Evolutionary conservation across 1,284 basidiomycete species (phyloP).

Genomic region (Xanthoconium separans): DNA sequence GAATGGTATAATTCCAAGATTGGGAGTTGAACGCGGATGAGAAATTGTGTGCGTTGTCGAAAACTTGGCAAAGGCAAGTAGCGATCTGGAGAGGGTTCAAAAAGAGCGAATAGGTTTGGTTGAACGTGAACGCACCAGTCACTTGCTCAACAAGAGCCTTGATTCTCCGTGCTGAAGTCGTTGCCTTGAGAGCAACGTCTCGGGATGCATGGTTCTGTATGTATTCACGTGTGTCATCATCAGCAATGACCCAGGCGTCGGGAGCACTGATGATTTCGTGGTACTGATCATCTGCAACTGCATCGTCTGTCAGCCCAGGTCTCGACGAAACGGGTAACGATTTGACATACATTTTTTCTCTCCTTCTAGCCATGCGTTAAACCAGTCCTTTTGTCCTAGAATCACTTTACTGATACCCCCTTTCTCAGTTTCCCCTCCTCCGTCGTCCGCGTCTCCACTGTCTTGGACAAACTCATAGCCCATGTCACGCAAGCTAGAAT

Average conservation of each 20-base stretch:
- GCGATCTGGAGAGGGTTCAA: constrained; percentile 57
- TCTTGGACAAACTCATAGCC: constrained; percentile 56
- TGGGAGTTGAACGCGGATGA: constrained; percentile 84
- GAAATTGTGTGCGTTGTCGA: constrained; percentile 78
- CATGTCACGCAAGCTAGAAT: constrained; percentile 75
- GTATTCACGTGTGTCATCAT: constrained; percentile 60
- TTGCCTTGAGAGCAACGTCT: constrained; percentile 52
- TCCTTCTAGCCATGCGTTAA: constrained; percentile 84
- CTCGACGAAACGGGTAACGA: neutral
- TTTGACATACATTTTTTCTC: constrained; percentile 78
- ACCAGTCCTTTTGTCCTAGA: constrained; percentile 84
- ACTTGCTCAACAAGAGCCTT: constrained; percentile 87
- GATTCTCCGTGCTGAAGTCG: constrained; percentile 77
- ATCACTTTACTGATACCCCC: constrained; percentile 81
- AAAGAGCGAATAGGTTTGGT: constrained; percentile 4
- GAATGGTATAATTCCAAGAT: constrained; percentile 75
- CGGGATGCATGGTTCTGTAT: constrained; percentile 29
- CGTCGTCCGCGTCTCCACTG: constrained; percentile 44
- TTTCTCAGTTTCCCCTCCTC: constrained; percentile 46
- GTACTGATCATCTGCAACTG: constrained; percentile 80
- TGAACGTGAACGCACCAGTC: constrained; percentile 55
- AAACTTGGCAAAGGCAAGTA: constrained; percentile 85
- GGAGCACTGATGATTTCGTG: constrained; percentile 76
- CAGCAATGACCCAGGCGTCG: constrained; percentile 88
- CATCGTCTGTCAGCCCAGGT: constrained; percentile 1